These are phyloP conservation scores for Gremmenia infestans DNA, from an alignment of 2,329 filamentous ascomycete species.

Conservation along the genomic window DNA sequence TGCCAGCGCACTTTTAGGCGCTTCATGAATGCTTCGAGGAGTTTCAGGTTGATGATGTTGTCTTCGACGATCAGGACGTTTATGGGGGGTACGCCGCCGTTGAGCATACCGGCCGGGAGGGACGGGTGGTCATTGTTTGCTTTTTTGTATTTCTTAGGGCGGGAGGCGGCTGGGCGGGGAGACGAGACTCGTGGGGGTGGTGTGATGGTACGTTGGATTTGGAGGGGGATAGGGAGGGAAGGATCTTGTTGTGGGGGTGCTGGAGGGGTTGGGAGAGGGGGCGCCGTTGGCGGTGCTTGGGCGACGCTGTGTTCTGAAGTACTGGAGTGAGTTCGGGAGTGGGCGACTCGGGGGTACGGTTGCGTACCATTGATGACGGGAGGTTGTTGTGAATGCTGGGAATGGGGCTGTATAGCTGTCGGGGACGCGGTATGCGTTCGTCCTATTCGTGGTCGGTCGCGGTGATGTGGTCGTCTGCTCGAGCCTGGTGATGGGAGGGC, in stretches of 20 bases:
- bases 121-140: constrained; percentile 39
- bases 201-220: constrained; percentile 34
- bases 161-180: constrained; percentile 36
- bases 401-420: constrained; percentile 49
- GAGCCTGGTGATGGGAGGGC: constrained; percentile 78
- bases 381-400: constrained; percentile 6
- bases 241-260: constrained; percentile 48
- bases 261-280: constrained; percentile 49
- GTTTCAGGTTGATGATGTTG: constrained; percentile 93
- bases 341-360: constrained; percentile 35
- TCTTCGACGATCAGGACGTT: constrained; percentile 98
- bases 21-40: constrained; percentile 94
- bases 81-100: constrained; percentile 85
- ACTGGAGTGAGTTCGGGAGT: constrained; percentile 54
- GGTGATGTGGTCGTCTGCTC: constrained; percentile 49
- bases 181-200: constrained; percentile 45
- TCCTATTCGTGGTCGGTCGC: constrained; percentile 54
- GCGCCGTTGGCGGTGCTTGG: constrained; percentile 39
- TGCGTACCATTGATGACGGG: constrained; percentile 27
- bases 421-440: constrained; percentile 80
- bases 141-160: constrained; percentile 51
- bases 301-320: constrained; percentile 40
- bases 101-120: constrained; percentile 62
- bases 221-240: constrained; percentile 30
- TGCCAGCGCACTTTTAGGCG: constrained; percentile 93